phyloP scores from a whole-genome alignment of 768 basidiomycete species.

The Hydnum rufescens region DNA sequence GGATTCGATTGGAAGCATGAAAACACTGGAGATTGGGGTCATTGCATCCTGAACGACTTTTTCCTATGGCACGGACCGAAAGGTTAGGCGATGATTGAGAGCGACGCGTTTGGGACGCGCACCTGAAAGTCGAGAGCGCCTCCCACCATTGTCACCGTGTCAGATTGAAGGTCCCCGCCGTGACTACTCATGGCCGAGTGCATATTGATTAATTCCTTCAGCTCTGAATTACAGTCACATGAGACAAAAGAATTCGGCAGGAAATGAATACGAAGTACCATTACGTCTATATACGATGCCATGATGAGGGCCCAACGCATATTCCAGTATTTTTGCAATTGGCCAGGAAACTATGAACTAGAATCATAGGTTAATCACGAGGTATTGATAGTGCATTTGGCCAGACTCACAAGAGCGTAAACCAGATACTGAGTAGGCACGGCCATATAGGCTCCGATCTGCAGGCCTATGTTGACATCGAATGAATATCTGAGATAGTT shows the following conservation, averaged over 20 bases:
- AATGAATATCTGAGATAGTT: too few relatives aligned
- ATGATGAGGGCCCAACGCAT: conserved; percentile 61
- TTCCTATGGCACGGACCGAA: conserved; percentile 14
- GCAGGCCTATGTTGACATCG: too few relatives aligned
- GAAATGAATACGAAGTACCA: conserved; percentile 18
- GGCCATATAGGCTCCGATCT: conserved; percentile 76
- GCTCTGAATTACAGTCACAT: conserved; percentile 24
- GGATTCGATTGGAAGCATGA: conserved; percentile 77
- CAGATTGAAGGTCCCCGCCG: conserved; percentile 69
- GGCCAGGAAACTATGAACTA: conserved; percentile 2
- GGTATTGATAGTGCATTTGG: not conserved
- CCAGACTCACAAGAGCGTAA: conserved; percentile 37
- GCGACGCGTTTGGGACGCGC: not conserved
- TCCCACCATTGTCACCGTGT: conserved; percentile 80
- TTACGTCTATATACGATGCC: conserved; percentile 78
- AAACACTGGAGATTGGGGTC: conserved; percentile 61
- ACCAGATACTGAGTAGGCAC: conserved; percentile 46
- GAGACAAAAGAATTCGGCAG: too few relatives aligned
- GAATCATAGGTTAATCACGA: conserved; percentile 1
- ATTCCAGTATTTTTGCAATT: conserved; percentile 32
- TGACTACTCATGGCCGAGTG: conserved; percentile 51
- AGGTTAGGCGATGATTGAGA: not conserved
- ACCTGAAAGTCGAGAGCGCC: conserved; percentile 67
- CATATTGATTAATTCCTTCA: conserved; percentile 82
- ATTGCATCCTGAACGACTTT: conserved; percentile 69